Conservation (phyloP, 2,329 filamentous ascomycete genomes). For the Aspergillus nomiae region DNA sequence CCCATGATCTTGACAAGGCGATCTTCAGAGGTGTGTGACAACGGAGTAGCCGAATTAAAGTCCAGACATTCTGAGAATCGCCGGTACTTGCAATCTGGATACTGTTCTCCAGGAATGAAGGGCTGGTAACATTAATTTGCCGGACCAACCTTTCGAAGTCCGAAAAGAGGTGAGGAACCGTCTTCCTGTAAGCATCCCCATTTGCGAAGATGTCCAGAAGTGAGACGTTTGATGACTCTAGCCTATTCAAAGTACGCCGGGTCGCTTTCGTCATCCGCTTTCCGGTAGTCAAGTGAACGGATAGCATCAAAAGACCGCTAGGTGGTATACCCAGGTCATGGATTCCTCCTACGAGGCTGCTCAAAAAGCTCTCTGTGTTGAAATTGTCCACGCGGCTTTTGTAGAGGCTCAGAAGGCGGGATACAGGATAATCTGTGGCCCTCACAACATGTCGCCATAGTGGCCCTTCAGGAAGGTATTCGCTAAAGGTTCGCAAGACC, state of each 20-base stretch:
- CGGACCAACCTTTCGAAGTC: constrained; percentile 34
- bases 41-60: constrained; percentile 36
- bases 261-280: constrained; percentile 26
- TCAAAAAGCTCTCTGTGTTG: constrained; percentile 25
- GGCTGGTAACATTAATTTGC: constrained; percentile 36
- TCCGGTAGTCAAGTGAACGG: constrained; percentile 28
- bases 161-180: constrained; percentile 28
- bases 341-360: constrained; percentile 30
- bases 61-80: constrained; percentile 28
- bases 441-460: constrained; percentile 22
- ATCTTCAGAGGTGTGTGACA: constrained; percentile 42
- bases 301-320: constrained; percentile 31
- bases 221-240: constrained; percentile 30
- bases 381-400: constrained; percentile 19
- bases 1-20: constrained; percentile 37
- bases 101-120: constrained; percentile 32
- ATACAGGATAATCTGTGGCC: constrained; percentile 24
- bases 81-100: constrained; percentile 35
- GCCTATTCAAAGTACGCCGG: constrained; percentile 24
- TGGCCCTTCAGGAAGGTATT: constrained; percentile 20
- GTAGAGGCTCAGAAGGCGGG: constrained; percentile 31
- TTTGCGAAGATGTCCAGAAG: constrained; percentile 33
- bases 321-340: constrained; percentile 33
- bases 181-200: constrained; percentile 28
- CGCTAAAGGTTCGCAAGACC: constrained; percentile 31